Conservation (phyloP, 768 basidiomycete species). For the Butyriboletus loyo region DNA sequence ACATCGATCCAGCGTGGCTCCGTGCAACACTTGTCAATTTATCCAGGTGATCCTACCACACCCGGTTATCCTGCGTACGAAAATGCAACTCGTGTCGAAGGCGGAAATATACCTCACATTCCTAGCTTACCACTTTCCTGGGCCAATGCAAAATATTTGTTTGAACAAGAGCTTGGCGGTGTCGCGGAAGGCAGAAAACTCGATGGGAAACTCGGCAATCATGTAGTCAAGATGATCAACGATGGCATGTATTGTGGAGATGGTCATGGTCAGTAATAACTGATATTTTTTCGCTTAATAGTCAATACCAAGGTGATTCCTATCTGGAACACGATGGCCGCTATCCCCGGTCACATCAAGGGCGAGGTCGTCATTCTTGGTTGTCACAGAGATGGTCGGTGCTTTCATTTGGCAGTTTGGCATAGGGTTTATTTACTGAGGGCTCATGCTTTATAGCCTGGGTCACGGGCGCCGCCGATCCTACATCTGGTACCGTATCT, state of each 20-base stretch:
- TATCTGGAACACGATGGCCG: constrained; percentile 86
- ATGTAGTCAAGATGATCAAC: constrained; percentile 49
- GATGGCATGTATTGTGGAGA: constrained; percentile 38
- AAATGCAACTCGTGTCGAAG: constrained; percentile 64
- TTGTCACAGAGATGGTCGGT: constrained; percentile 81
- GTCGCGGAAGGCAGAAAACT: constrained; percentile 39
- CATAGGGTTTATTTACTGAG: background rate
- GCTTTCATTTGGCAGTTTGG: background rate
- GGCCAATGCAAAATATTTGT: constrained; percentile 71
- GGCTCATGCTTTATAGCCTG: constrained; percentile 23
- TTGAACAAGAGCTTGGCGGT: constrained; percentile 50
- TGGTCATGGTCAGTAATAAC: background rate
- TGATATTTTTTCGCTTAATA: constrained; percentile 18
- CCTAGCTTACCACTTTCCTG: constrained; percentile 88
- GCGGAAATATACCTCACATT: constrained; percentile 64
- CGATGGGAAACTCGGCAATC: constrained; percentile 47
- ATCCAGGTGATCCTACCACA: constrained; percentile 79
- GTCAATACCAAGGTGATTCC: constrained; percentile 80
- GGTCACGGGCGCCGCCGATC: constrained; percentile 52
- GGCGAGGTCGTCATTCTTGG: constrained; percentile 86
- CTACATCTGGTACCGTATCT: constrained; percentile 53
- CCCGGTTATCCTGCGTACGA: constrained; percentile 86
- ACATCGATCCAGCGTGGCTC: constrained; percentile 82
- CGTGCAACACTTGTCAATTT: constrained; percentile 64
- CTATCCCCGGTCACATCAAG: constrained; percentile 77